A percentile compares a stretch with the other conserved stretches of the same genome.
These are phyloP conservation scores for Globisporangium orthogonon DNA, from an alignment of 352 stramenopile species.

Conservation along the genomic window DNA sequence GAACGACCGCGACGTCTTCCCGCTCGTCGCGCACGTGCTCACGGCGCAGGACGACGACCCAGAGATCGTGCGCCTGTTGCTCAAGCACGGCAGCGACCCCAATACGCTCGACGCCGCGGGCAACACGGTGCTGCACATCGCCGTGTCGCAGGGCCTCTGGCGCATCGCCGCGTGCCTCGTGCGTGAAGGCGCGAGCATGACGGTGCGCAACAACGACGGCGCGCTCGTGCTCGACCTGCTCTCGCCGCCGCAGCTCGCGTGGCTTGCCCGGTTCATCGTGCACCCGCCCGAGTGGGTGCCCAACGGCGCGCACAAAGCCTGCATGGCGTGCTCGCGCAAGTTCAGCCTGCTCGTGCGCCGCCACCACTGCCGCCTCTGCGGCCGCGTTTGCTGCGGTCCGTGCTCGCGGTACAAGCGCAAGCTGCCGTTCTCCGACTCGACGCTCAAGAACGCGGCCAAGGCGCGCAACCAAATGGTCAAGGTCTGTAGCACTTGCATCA, in stretches of 20 bases:
- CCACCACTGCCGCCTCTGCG: conserved; percentile 79
- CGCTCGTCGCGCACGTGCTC: conserved; percentile 69
- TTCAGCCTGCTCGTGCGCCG: conserved; percentile 67
- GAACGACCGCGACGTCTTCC: conserved; percentile 67
- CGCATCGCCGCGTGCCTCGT: conserved; percentile 65
- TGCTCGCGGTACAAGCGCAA: conserved; percentile 76
- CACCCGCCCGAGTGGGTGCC: conserved; percentile 71
- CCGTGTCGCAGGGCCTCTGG: conserved; percentile 69
- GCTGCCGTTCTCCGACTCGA: conserved; percentile 48
- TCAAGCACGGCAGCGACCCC: conserved; percentile 72
- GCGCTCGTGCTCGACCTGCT: conserved; percentile 72
- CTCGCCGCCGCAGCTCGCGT: conserved; percentile 59
- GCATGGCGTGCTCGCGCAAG: conserved; percentile 66
- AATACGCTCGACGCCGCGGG: conserved; percentile 63
- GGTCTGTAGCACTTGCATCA: conserved; percentile 72
- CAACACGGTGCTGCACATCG: conserved; percentile 79
- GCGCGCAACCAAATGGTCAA: conserved; percentile 40
- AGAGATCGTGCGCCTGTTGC: conserved; percentile 60
- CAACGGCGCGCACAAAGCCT: conserved; percentile 50
- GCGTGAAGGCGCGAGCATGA: conserved; percentile 56
- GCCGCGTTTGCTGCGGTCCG: conserved; percentile 70
- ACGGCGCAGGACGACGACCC: conserved; percentile 65
- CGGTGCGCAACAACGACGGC: conserved; percentile 67
- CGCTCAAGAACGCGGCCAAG: conserved; percentile 34
- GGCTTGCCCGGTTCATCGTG: conserved; percentile 72